These are phyloP conservation scores for Trichoderma citrinoviride DNA, from an alignment of 2,329 filamentous ascomycete species.

Conservation along the genomic window DNA sequence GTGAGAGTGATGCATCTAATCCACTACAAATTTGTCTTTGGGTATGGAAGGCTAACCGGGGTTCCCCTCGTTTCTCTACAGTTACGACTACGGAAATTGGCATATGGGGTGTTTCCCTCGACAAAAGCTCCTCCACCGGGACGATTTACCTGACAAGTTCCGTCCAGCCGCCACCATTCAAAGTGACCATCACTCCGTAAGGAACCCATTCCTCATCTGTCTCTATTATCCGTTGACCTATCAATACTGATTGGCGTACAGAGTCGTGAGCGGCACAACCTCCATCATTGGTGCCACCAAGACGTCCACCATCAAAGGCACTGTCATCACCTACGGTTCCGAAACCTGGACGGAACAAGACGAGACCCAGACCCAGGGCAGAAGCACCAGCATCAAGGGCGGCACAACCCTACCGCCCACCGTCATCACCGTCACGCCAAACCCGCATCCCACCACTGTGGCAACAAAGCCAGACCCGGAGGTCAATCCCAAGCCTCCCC, in stretches of 20 bases:
- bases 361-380: not conserved
- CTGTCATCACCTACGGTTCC: not conserved
- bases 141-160: not conserved
- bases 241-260: not conserved
- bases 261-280: not conserved
- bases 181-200: not conserved
- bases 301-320: not conserved
- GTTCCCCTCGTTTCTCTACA: not conserved
- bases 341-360: not conserved
- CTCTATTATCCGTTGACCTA: not conserved
- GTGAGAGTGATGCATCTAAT: not conserved
- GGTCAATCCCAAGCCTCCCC: not conserved
- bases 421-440: not conserved
- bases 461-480: not conserved
- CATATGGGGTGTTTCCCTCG: not conserved
- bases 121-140: not conserved
- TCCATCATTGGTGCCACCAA: not conserved
- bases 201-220: not conserved
- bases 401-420: not conserved
- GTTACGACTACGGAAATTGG: not conserved
- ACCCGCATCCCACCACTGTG: not conserved
- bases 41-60: not conserved
- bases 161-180: not conserved
- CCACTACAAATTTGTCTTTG: too few relatives aligned
- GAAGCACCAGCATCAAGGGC: not conserved